Percentiles rank a stretch among this genome's conserved stretches.
These are phyloP conservation scores for Alternaria atra DNA, from an alignment of 2,329 filamentous ascomycete species.

Conservation along the genomic window DNA sequence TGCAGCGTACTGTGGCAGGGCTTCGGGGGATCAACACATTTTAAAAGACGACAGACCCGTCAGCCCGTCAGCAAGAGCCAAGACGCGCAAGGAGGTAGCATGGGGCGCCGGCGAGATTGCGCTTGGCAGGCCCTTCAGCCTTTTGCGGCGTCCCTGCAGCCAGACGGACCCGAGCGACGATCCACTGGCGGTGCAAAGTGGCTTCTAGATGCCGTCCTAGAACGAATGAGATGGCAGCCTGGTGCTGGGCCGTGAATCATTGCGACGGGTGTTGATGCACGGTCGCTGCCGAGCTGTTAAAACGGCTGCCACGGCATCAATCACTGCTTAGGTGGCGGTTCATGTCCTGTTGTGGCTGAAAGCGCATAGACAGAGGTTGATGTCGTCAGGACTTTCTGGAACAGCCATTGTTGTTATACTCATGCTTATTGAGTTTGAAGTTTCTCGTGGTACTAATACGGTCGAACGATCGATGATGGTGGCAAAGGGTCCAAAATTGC, in stretches of 20 bases:
- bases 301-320: slow-evolving; percentile 13
- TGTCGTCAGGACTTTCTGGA: not conserved
- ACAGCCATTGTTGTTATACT: not conserved
- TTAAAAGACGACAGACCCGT: slow-evolving; percentile 28
- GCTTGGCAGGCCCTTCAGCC: slow-evolving; percentile 33
- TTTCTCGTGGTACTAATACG: not conserved
- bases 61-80: slow-evolving; percentile 33
- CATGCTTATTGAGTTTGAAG: not conserved
- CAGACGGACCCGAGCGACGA: slow-evolving; percentile 22
- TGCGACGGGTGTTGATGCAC: not conserved
- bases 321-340: not conserved
- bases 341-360: not conserved
- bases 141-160: slow-evolving; percentile 24
- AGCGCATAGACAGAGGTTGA: not conserved
- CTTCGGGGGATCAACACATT: slow-evolving; percentile 33
- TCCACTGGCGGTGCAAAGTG: slow-evolving; percentile 20
- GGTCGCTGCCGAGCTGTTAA: slow-evolving; percentile 4
- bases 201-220: slow-evolving; percentile 8
- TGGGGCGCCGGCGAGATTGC: slow-evolving; percentile 32
- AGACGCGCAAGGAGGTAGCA: slow-evolving; percentile 27
- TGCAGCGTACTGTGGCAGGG: slow-evolving; percentile 17
- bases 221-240: slow-evolving; percentile 14
- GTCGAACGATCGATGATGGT: not conserved
- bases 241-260: slow-evolving; percentile 6
- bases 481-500: slow-evolving; percentile 12